Percentiles rank a stretch among this genome's conserved stretches.
phyloP scores from a whole-genome alignment of 1,284 basidiomycete genomes.

The Volvariella surrecta region DNA sequence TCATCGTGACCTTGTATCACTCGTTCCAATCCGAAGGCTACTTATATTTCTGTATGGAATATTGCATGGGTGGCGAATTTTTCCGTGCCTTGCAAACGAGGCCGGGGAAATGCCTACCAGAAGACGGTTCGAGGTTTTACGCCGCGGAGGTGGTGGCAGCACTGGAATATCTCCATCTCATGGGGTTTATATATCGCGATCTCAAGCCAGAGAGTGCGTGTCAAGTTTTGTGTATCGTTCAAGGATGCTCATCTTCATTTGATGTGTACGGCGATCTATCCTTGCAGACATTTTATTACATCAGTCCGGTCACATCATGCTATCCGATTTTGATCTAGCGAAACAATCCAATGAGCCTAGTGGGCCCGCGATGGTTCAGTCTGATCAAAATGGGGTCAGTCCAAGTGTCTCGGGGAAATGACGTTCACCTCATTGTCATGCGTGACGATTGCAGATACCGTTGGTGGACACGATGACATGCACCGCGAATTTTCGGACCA shows the following conservation, averaged over 20 bases:
- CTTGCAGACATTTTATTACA: slow-evolving; percentile 91
- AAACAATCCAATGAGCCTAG: slow-evolving; percentile 88
- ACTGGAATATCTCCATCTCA: slow-evolving; percentile 95
- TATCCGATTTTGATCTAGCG: slow-evolving; percentile 98
- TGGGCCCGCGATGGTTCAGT: slow-evolving; percentile 87
- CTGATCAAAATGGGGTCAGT: slow-evolving; percentile 81
- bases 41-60: slow-evolving; percentile 97
- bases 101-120: slow-evolving; percentile 91
- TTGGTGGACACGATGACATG: slow-evolving; percentile 96
- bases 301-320: slow-evolving; percentile 98
- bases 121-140: slow-evolving; percentile 96
- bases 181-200: slow-evolving; percentile 99
- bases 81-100: slow-evolving; percentile 94
- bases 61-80: slow-evolving; percentile 99
- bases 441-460: slow-evolving; percentile 47
- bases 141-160: slow-evolving; percentile 98
- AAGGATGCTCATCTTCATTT: slow-evolving; percentile 8
- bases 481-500: slow-evolving; percentile 96
- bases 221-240: slow-evolving; percentile 3
- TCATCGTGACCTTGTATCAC: slow-evolving; percentile 96
- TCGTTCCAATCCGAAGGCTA: slow-evolving; percentile 98
- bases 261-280: slow-evolving; percentile 10
- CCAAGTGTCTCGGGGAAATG: slow-evolving; percentile 2
- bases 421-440: slow-evolving; percentile 6
- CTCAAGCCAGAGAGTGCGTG: slow-evolving; percentile 97